phyloP scores from a whole-genome alignment of 2,329 filamentous ascomycete species.

The Malbranchea zuffiana region DNA sequence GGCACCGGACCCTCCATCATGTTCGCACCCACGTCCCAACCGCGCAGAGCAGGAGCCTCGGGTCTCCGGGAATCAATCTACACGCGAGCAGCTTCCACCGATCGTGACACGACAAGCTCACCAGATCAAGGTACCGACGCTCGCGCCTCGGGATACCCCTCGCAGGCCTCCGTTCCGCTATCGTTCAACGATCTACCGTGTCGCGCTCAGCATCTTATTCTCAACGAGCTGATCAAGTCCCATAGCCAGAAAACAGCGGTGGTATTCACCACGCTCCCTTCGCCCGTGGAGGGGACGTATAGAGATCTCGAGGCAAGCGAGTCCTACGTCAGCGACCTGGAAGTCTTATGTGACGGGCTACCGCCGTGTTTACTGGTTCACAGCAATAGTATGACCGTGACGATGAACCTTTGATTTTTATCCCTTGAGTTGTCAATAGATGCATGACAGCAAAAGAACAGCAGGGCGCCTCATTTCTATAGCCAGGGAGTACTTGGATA shows the following conservation, averaged over 20 bases:
- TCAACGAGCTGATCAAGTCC: conserved; percentile 70
- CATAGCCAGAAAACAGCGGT: conserved; percentile 63
- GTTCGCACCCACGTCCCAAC: conserved; percentile 48
- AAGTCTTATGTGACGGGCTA: conserved; percentile 64
- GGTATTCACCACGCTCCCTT: conserved; percentile 71
- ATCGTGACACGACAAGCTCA: neutral
- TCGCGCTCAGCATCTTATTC: conserved; percentile 71
- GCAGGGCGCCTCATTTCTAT: too few species aligned
- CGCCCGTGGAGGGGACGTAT: conserved; percentile 66
- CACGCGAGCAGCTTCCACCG: conserved; percentile 21
- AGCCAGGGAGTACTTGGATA: too few species aligned
- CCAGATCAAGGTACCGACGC: neutral
- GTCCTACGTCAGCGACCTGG: conserved; percentile 64
- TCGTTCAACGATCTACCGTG: conserved; percentile 81
- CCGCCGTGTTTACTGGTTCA: conserved; percentile 70
- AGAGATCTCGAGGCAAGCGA: conserved; percentile 58
- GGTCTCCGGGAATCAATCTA: conserved; percentile 30
- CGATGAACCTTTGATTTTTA: conserved; percentile 31
- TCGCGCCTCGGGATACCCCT: conserved; percentile 39
- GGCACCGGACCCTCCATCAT: conserved; percentile 60
- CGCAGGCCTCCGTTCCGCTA: conserved; percentile 54
- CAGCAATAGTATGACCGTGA: conserved; percentile 85
- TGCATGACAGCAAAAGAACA: too few species aligned
- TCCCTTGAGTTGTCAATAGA: conserved; percentile 4
- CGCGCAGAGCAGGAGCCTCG: conserved; percentile 11